phyloP scores from a whole-genome alignment of 176 grass and related monocot species.

The Tillandsia leiboldiana region DNA sequence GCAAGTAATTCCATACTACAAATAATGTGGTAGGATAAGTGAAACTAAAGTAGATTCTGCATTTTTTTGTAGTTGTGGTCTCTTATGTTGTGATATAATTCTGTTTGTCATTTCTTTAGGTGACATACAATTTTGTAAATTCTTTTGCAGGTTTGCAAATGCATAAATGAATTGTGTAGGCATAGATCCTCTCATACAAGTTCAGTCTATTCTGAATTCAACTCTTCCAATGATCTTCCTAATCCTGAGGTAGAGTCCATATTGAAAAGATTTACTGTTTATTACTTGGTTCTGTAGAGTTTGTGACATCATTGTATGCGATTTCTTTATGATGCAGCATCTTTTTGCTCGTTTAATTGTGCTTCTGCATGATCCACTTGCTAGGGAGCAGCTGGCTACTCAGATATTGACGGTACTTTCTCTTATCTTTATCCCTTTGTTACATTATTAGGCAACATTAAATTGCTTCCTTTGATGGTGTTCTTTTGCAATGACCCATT shows the following conservation, averaged over 20 bases:
- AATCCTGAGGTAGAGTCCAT: slow-evolving; percentile 57
- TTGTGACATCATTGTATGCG: slow-evolving; percentile 23
- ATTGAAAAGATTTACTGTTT: neutral
- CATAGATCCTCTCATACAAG: slow-evolving; percentile 60
- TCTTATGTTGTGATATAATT: neutral
- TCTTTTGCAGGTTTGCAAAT: slow-evolving; percentile 77
- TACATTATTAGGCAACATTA: neutral
- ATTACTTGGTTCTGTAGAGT: neutral
- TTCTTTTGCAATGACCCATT: too few relatives aligned
- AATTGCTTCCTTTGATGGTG: too few relatives aligned
- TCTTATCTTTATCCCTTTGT: slow-evolving; percentile 9
- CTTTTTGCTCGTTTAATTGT: slow-evolving; percentile 94
- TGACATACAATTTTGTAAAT: too few relatives aligned
- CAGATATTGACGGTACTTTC: slow-evolving; percentile 77
- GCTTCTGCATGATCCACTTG: slow-evolving; percentile 90
- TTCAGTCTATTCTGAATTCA: slow-evolving; percentile 56
- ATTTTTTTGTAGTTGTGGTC: neutral
- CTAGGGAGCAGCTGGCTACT: slow-evolving; percentile 72
- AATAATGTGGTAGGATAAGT: neutral
- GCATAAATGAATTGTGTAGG: slow-evolving; percentile 91
- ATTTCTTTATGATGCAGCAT: slow-evolving; percentile 44
- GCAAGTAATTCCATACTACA: neutral
- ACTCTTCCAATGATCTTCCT: slow-evolving; percentile 63
- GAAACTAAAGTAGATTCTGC: neutral
- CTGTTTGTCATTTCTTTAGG: too few relatives aligned